A percentile compares a stretch with the other conserved stretches of the same genome.
Conservation (phyloP, 495 filamentous ascomycete genomes). For the Physcia stellaris region DNA sequence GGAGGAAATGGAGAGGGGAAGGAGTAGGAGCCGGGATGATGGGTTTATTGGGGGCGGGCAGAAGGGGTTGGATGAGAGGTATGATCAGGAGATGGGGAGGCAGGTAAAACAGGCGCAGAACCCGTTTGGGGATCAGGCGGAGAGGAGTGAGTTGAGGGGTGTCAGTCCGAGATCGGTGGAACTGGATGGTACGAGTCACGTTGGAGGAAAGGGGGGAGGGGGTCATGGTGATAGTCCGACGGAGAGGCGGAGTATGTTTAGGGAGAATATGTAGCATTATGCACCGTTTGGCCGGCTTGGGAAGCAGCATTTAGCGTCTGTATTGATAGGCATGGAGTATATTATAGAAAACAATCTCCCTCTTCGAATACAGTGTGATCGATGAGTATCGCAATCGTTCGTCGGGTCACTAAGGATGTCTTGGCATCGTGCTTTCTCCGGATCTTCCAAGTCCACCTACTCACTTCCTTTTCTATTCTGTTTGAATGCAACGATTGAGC, state of each 20-base stretch:
- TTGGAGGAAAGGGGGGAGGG: constrained; percentile 17
- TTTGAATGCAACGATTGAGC: too few species aligned
- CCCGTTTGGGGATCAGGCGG: constrained; percentile 43
- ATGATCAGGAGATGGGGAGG: constrained; percentile 31
- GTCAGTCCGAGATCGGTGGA: constrained; percentile 39
- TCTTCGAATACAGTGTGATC: too few species aligned
- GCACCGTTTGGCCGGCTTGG: too few species aligned
- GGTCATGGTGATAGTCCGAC: constrained; percentile 14
- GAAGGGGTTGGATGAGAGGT: constrained; percentile 26
- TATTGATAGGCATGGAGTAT: too few species aligned
- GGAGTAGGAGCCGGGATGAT: constrained; percentile 22
- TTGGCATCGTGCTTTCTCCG: too few species aligned
- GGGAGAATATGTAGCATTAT: constrained; percentile 14
- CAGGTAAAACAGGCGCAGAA: constrained; percentile 19
- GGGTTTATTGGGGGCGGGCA: constrained; percentile 22
- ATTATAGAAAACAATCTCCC: neutral
- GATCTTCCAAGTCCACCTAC: too few species aligned
- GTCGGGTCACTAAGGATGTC: too few species aligned
- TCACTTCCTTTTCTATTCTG: too few species aligned
- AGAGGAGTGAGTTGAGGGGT: constrained; percentile 40
- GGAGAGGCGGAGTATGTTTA: constrained; percentile 43
- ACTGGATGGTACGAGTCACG: constrained; percentile 12
- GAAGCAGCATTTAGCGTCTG: too few species aligned
- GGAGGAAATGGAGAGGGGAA: constrained; percentile 18
- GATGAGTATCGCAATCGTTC: too few species aligned